phyloP scores from a whole-genome alignment of 2,329 filamentous ascomycete genomes.

The Whalleya microplaca region DNA sequence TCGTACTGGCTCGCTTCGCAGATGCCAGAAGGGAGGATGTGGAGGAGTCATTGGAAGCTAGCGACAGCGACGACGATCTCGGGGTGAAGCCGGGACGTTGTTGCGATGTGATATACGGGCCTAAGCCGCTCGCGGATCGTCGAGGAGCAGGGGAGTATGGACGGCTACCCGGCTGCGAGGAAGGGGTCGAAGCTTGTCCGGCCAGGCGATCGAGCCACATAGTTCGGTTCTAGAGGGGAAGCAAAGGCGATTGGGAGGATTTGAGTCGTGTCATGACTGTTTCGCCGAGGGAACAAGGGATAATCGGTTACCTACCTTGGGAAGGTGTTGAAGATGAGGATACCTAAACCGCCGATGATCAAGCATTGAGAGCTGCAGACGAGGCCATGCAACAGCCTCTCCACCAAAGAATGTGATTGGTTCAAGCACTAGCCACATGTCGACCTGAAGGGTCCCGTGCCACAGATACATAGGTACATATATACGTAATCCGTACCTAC shows the following conservation, averaged over 20 bases:
- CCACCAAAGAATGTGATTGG: slow-evolving; percentile 15
- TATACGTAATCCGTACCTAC: too few species aligned
- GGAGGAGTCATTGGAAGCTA: slow-evolving; percentile 77
- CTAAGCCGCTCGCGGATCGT: slow-evolving; percentile 69
- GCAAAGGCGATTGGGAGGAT: slow-evolving; percentile 20
- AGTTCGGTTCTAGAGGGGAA: slow-evolving; percentile 34
- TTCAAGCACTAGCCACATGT: slow-evolving; percentile 18
- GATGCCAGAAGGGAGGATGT: slow-evolving; percentile 71
- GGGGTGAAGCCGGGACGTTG: slow-evolving; percentile 67
- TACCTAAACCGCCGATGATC: background rate
- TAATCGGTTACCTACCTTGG: too few species aligned
- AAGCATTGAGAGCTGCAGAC: background rate
- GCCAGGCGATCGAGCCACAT: slow-evolving; percentile 95
- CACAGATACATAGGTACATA: background rate
- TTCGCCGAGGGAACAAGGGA: background rate
- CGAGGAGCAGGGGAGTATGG: slow-evolving; percentile 72
- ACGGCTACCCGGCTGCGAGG: slow-evolving; percentile 61
- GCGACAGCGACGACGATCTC: slow-evolving; percentile 73
- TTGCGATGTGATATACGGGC: slow-evolving; percentile 69
- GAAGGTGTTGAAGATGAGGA: background rate
- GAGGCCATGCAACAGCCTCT: slow-evolving; percentile 29
- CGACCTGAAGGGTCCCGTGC: slow-evolving; percentile 11
- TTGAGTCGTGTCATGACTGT: slow-evolving; percentile 22
- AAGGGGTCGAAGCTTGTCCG: slow-evolving; percentile 68
- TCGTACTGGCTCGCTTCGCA: slow-evolving; percentile 67